Conservation (phyloP, 2,329 filamentous ascomycete species). For the Periglandula ipomoeae region DNA sequence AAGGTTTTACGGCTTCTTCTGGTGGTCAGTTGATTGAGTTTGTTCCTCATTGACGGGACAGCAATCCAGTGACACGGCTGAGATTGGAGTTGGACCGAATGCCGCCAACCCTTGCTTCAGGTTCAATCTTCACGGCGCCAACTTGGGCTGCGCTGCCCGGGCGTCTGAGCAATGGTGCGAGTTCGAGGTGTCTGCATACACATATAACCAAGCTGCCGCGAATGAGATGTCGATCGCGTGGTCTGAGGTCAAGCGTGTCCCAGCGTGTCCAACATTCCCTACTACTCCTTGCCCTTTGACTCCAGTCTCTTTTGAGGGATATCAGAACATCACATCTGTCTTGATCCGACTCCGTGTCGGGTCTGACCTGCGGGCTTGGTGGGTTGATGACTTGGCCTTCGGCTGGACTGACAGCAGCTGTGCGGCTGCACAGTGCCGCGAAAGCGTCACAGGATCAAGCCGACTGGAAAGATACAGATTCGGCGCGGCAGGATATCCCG, state of each 20-base stretch:
- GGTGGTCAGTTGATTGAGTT: conserved; percentile 31
- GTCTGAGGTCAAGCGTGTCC: conserved; percentile 30
- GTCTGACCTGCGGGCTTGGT: conserved; percentile 29
- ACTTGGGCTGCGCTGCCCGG: conserved; percentile 27
- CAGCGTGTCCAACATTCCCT: conserved; percentile 26
- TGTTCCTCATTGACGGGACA: conserved; percentile 25
- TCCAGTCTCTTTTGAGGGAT: conserved; percentile 26
- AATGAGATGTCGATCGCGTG: conserved; percentile 29
- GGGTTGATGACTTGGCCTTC: conserved; percentile 31
- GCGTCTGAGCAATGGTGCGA: conserved; percentile 29
- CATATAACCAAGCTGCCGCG: conserved; percentile 22
- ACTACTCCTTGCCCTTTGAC: conserved; percentile 25
- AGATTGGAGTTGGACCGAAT: conserved; percentile 31
- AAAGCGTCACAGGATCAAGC: conserved; percentile 33
- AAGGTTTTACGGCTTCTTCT: conserved; percentile 28
- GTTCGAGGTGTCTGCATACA: conserved; percentile 33
- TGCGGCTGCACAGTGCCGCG: conserved; percentile 27
- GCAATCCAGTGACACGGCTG: conserved; percentile 23
- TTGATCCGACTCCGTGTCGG: conserved; percentile 29
- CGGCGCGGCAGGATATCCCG: conserved; percentile 17
- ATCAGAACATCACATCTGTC: conserved; percentile 29
- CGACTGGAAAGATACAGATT: conserved; percentile 26
- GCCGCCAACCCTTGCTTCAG: conserved; percentile 27
- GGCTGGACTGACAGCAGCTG: conserved; percentile 34
- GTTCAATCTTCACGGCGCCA: conserved; percentile 30